Conservation (phyloP, 371 early-diverging fungal species). For the Mortierella sp. region DNA sequence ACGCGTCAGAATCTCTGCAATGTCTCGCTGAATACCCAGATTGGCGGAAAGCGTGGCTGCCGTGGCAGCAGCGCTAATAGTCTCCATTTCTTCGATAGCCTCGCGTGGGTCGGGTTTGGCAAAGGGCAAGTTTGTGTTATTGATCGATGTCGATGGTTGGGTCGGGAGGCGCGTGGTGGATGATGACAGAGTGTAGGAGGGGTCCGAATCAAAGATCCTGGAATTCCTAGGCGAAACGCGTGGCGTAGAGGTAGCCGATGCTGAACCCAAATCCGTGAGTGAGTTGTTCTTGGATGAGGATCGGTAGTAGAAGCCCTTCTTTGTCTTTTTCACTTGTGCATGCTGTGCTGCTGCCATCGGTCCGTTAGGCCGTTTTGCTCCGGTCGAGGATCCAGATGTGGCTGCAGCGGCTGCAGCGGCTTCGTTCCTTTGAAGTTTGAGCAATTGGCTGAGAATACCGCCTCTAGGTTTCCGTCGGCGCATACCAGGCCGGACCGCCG, state of each 20-base stretch:
- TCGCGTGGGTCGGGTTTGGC: constrained; percentile 7
- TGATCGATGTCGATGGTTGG: constrained; percentile 35
- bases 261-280: constrained; percentile 20
- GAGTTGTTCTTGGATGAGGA: constrained; percentile 52
- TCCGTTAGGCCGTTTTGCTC: constrained; percentile 5
- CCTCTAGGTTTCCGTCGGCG: constrained; percentile 44
- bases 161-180: constrained; percentile 41
- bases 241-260: constrained; percentile 41
- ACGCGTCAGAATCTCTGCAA: constrained; percentile 68
- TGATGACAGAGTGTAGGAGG: not conserved
- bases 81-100: constrained; percentile 45
- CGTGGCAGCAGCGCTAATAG: constrained; percentile 38
- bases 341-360: constrained; percentile 18
- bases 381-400: constrained; percentile 7
- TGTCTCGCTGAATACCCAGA: constrained; percentile 47
- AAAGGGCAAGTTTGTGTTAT: constrained; percentile 7
- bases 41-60: constrained; percentile 30
- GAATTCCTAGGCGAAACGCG: constrained; percentile 41
- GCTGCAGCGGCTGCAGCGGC: constrained; percentile 32
- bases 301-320: constrained; percentile 38
- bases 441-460: constrained; percentile 41
- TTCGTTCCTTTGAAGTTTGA: constrained; percentile 42
- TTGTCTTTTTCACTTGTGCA: constrained; percentile 42
- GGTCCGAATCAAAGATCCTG: constrained; percentile 34
- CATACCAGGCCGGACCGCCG: constrained; percentile 10